These are phyloP conservation scores for Naganishia friedmannii DNA, from an alignment of 768 basidiomycete species.

Conservation along the genomic window DNA sequence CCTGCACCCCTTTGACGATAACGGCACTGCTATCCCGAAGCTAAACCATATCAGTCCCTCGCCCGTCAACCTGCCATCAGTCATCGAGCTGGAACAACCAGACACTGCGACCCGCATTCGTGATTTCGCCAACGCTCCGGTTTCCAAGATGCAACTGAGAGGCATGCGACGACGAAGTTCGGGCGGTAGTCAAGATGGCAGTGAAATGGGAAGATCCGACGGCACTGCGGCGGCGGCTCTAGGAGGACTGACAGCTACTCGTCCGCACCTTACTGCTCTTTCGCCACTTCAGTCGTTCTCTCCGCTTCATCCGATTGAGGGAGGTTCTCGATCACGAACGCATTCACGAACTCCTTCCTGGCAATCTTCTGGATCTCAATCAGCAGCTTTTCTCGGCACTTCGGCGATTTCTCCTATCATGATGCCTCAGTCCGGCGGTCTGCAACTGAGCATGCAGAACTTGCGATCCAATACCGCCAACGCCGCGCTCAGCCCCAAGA, in stretches of 20 bases:
- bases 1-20: slow-evolving; percentile 13
- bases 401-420: background rate
- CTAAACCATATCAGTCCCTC: slow-evolving; percentile 19
- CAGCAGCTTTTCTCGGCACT: slow-evolving; percentile 16
- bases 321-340: background rate
- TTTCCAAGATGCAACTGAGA: background rate
- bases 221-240: background rate
- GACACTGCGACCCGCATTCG: background rate
- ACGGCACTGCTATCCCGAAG: background rate
- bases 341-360: slow-evolving; percentile 23
- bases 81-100: slow-evolving; percentile 6
- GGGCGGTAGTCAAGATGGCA: background rate
- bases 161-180: slow-evolving; percentile 21
- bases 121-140: background rate
- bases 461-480: background rate
- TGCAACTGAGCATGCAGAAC: background rate
- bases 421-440: background rate
- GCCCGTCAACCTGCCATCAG: slow-evolving; percentile 11
- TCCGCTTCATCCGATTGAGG: slow-evolving; percentile 36
- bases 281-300: slow-evolving; percentile 48
- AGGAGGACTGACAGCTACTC: slow-evolving; percentile 18
- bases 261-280: slow-evolving; percentile 40
- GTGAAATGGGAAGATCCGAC: slow-evolving; percentile 5
- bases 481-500: background rate
- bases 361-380: slow-evolving; percentile 21